Percentiles rank a stretch among this genome's conserved stretches.
Evolutionary conservation across 2,329 filamentous ascomycete species (phyloP).

Genomic region (Fusarium hostae): DNA sequence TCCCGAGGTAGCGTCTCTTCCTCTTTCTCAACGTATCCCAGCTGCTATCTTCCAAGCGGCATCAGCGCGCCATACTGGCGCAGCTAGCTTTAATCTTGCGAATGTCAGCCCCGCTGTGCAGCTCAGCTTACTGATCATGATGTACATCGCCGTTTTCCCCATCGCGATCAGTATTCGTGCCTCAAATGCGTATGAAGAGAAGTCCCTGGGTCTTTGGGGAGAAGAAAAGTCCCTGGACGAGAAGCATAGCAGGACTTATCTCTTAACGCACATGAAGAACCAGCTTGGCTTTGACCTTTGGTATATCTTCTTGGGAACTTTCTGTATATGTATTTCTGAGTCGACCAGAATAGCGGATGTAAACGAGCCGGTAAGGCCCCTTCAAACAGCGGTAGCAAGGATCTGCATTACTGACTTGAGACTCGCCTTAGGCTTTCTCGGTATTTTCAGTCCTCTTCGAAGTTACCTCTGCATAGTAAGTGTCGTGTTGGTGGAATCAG

Average conservation of each 20-base stretch:
- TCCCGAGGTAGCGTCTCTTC: conserved; percentile 52
- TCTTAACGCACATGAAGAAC: conserved; percentile 49
- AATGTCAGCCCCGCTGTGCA: conserved; percentile 64
- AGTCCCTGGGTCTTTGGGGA: conserved; percentile 68
- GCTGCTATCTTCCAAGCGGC: conserved; percentile 68
- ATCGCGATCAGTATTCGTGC: conserved; percentile 70
- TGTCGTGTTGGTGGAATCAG: rapidly evolving
- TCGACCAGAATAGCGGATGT: conserved; percentile 32
- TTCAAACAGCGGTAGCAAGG: rapidly evolving
- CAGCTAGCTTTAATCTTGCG: conserved; percentile 61
- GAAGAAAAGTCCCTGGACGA: conserved; percentile 36
- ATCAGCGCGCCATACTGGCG: conserved; percentile 59
- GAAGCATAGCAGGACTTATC: conserved; percentile 39
- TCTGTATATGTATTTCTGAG: conserved; percentile 49
- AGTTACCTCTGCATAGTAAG: conserved; percentile 48
- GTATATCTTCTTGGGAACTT: conserved; percentile 53
- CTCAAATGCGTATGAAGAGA: conserved; percentile 70
- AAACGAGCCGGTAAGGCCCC: conserved; percentile 33
- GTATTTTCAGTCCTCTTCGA: conserved; percentile 49
- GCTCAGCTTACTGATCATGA: conserved; percentile 70
- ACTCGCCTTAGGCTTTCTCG: conserved; percentile 34
- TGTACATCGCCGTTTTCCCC: conserved; percentile 71
- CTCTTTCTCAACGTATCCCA: conserved; percentile 56
- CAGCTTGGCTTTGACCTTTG: conserved; percentile 54
- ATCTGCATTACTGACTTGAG: background rate